These are phyloP conservation scores for Ustilago hordei DNA, from an alignment of 1,284 basidiomycete genomes.

Conservation along the genomic window DNA sequence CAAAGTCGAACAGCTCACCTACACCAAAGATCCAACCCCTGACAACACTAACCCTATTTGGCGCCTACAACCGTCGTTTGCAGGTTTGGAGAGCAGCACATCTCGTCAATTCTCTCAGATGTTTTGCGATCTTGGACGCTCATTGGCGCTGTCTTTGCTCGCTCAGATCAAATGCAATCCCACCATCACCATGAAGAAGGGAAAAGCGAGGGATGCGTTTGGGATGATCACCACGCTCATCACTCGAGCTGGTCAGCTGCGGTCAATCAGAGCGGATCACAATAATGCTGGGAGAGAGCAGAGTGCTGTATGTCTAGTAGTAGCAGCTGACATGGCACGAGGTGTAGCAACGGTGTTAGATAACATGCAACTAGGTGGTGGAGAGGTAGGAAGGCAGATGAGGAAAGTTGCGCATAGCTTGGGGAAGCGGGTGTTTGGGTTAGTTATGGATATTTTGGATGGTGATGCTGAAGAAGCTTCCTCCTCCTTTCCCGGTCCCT, in stretches of 20 bases:
- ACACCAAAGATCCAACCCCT: slow-evolving; percentile 6
- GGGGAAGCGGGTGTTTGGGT: slow-evolving; percentile 33
- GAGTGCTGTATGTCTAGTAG: slow-evolving; percentile 34
- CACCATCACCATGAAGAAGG: neutral
- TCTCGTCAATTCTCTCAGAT: slow-evolving; percentile 26
- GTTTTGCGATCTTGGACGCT: slow-evolving; percentile 24
- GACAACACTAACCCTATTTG: neutral
- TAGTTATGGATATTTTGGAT: slow-evolving; percentile 50
- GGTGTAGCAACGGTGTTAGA: slow-evolving; percentile 45
- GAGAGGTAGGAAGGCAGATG: slow-evolving; percentile 28
- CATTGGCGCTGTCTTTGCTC: slow-evolving; percentile 16
- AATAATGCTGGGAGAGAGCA: neutral
- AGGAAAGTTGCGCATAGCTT: slow-evolving; percentile 54
- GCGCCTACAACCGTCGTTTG: slow-evolving; percentile 30
- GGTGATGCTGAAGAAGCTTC: slow-evolving; percentile 48
- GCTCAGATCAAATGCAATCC: slow-evolving; percentile 10
- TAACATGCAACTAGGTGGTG: slow-evolving; percentile 18
- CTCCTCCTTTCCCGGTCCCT: neutral
- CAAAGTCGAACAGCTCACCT: slow-evolving; percentile 18
- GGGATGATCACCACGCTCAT: slow-evolving; percentile 16
- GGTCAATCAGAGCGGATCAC: slow-evolving; percentile 10
- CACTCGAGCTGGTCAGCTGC: slow-evolving; percentile 12
- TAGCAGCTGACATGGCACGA: slow-evolving; percentile 44
- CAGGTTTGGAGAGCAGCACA: slow-evolving; percentile 21
- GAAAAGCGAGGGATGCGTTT: slow-evolving; percentile 10